phyloP scores from a whole-genome alignment of 2,329 filamentous ascomycete species.

The Esteya vermicola region DNA sequence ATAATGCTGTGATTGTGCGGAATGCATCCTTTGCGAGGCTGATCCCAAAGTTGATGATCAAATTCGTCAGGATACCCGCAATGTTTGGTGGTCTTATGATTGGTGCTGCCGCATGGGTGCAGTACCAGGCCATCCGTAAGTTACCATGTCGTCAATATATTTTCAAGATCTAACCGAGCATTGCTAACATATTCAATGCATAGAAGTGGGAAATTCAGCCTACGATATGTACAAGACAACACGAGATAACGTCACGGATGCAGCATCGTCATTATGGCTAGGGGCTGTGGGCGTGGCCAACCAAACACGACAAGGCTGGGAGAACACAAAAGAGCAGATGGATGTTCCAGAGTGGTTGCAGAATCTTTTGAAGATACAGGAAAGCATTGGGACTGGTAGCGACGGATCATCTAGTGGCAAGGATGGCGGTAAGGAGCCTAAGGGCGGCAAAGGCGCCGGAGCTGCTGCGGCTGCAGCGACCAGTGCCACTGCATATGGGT shows the following conservation, averaged over 20 bases:
- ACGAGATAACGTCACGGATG: slow-evolving; percentile 53
- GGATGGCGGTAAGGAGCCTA: slow-evolving; percentile 35
- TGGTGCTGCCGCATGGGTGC: slow-evolving; percentile 78
- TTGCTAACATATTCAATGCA: slow-evolving; percentile 15
- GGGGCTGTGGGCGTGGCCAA: slow-evolving; percentile 61
- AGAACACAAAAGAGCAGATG: slow-evolving; percentile 65
- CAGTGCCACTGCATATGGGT: no score
- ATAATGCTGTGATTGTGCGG: slow-evolving; percentile 56
- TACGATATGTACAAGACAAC: slow-evolving; percentile 63
- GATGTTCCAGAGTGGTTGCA: slow-evolving; percentile 66
- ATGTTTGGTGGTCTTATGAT: slow-evolving; percentile 84
- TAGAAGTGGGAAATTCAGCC: slow-evolving; percentile 65
- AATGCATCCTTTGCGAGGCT: slow-evolving; percentile 52
- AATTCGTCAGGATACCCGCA: slow-evolving; percentile 75
- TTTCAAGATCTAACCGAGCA: background rate
- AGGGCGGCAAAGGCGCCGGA: slow-evolving; percentile 44
- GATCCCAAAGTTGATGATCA: slow-evolving; percentile 79
- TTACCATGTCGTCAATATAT: background rate
- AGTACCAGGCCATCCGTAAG: slow-evolving; percentile 87
- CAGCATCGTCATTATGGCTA: slow-evolving; percentile 56
- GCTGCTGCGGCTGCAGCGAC: slow-evolving; percentile 52
- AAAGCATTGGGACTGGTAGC: slow-evolving; percentile 35
- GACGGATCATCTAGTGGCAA: slow-evolving; percentile 28
- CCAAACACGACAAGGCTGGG: slow-evolving; percentile 70
- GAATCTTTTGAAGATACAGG: slow-evolving; percentile 50